Conservation (phyloP, 2,329 filamentous ascomycete genomes). For the Colletotrichum lentis region DNA sequence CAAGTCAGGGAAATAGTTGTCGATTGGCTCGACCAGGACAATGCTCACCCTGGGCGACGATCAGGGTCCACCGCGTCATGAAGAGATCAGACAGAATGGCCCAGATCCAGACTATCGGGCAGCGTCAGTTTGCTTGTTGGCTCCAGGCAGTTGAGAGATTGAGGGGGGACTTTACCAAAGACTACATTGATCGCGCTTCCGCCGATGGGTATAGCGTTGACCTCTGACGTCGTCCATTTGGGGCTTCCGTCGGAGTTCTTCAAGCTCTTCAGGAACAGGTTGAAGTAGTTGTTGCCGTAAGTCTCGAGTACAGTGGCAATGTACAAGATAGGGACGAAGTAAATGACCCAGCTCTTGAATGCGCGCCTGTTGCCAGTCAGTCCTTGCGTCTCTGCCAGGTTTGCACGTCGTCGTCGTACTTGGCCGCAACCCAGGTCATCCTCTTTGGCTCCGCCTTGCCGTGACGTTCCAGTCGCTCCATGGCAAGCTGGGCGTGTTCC, state of each 20-base stretch:
- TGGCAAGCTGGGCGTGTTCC: constrained; percentile 28
- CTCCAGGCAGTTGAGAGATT: neutral
- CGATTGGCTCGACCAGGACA: neutral
- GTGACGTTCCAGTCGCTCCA: constrained; percentile 32
- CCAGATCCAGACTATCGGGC: constrained; percentile 59
- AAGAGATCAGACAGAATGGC: constrained; percentile 60
- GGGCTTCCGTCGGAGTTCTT: constrained; percentile 36
- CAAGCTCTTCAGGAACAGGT: constrained; percentile 34
- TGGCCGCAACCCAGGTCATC: constrained; percentile 42
- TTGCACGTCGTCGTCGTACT: constrained; percentile 26
- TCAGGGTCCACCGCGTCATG: constrained; percentile 59
- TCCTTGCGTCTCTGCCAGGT: neutral
- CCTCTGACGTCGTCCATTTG: constrained; percentile 29
- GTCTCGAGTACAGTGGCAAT: constrained; percentile 33
- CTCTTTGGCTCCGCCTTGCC: constrained; percentile 40
- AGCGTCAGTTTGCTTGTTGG: constrained; percentile 3
- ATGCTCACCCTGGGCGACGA: constrained; percentile 53
- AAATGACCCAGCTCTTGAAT: constrained; percentile 35
- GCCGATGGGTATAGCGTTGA: constrained; percentile 33
- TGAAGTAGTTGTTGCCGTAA: constrained; percentile 33
- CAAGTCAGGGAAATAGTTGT: neutral
- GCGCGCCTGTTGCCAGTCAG: constrained; percentile 26
- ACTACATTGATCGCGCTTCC: constrained; percentile 34
- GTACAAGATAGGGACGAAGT: constrained; percentile 30
- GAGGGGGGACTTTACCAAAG: too few relatives aligned